Evolutionary conservation across 192 early-diverging fungal genomes (phyloP), one percentile per base, ranked within the genome.

Genomic region (Umbelopsis isabellina): DNA sequence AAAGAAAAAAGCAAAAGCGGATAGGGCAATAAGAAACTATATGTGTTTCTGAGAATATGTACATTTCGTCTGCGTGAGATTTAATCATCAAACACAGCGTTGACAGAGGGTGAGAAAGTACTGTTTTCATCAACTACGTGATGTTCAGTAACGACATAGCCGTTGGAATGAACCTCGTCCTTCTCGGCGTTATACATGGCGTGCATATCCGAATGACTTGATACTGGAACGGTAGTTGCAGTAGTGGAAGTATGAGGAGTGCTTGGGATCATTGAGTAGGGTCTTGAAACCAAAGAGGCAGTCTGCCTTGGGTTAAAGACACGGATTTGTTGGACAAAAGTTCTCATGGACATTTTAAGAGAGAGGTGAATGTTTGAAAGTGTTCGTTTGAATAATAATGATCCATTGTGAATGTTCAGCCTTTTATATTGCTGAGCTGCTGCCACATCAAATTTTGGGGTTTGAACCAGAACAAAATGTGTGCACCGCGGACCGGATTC

Each of bases 401-500:
- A 6, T 61, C 13, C 51, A 25, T 52, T 8, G 4, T 11, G 6
- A 52, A 12, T 9, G 21, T 21, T 52, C 22, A 12, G 22, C 51
- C 51, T 52, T 25, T 52, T 52, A 52, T 52, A 52, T 52, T 52
- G 22, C 0, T 41, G 37, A 41, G 37, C n/a, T 25, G 21, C 27
- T 61, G 10, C 25, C 27, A 61, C 55, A 61, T 61, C 55, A 61
- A 30, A 25, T 61, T 61, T 61, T 61, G 55, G 55, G 55, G 55
- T 61, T 23, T 52, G 12, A 30, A 55, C 55, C 55, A 61, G 25
- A 30, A 30, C 55, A 61, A 16, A 35, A 25, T 13, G 25, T 25
- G 27, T 61, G 55, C 55, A 61, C 55, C 55, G 55, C 55, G 55
- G 55, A 35, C 55, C 55, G 55, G 55, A 25, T 61, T 61, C 55